phyloP scores from a whole-genome alignment of 176 grass and related monocot species.

The Urochloa ruziziensis region DNA sequence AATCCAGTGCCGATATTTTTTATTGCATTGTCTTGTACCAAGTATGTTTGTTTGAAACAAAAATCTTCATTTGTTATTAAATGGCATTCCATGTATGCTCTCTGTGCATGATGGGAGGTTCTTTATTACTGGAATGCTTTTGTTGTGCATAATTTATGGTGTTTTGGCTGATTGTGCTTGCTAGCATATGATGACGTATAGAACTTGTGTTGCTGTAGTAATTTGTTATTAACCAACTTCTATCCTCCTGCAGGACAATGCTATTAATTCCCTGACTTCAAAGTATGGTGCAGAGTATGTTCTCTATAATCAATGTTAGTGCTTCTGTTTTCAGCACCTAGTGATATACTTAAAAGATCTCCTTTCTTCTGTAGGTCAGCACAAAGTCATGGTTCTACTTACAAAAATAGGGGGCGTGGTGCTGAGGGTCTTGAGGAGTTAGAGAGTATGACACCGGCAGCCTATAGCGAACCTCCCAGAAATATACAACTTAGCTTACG shows the following conservation, averaged over 20 bases:
- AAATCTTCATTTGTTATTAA: neutral
- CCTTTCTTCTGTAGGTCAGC: slow-evolving; percentile 47
- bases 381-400: slow-evolving; percentile 40
- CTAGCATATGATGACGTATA: neutral
- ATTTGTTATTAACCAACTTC: slow-evolving; percentile 11
- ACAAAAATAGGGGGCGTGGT: slow-evolving; percentile 24
- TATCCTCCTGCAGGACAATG: slow-evolving; percentile 50
- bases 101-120: slow-evolving; percentile 3
- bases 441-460: slow-evolving; percentile 33
- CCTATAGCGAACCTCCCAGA: slow-evolving; percentile 48
- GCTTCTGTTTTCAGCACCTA: slow-evolving; percentile 7
- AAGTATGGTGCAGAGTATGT: slow-evolving; percentile 57
- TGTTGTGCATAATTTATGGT: neutral
- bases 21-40: neutral
- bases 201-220: neutral
- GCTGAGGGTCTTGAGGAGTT: slow-evolving; percentile 49
- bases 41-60: neutral
- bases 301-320: slow-evolving; percentile 25
- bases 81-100: slow-evolving; percentile 1
- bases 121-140: slow-evolving; percentile 10
- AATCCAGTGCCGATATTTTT: neutral
- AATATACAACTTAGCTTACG: slow-evolving; percentile 65
- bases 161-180: slow-evolving; percentile 14
- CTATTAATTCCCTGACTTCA: slow-evolving; percentile 28
- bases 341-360: slow-evolving; percentile 27